Evolutionary conservation across 2,329 filamentous ascomycete genomes (phyloP).

Genomic region (Alternaria longipes): DNA sequence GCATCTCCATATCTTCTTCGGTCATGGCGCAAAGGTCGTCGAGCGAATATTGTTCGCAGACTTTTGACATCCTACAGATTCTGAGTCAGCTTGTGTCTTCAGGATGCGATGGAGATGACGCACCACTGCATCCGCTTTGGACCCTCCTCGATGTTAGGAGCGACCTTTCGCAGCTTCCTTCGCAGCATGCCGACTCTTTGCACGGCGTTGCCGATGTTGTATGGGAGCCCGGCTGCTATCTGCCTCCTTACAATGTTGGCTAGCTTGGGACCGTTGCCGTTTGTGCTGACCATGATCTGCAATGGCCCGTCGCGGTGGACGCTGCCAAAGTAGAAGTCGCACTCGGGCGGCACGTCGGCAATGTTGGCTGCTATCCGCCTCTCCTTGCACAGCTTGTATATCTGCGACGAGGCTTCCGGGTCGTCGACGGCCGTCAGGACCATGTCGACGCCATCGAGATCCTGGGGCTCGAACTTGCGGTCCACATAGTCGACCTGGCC

Average conservation of each 20-base stretch:
- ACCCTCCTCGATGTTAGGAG: slow-evolving; percentile 75
- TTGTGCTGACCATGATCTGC: slow-evolving; percentile 99
- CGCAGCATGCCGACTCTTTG: slow-evolving; percentile 82
- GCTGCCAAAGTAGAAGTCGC: slow-evolving; percentile 98
- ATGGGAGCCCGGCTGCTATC: slow-evolving; percentile 79
- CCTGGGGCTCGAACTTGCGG: slow-evolving; percentile 83
- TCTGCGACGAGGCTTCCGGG: slow-evolving; percentile 83
- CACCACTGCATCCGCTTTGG: slow-evolving; percentile 91
- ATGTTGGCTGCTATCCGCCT: slow-evolving; percentile 89
- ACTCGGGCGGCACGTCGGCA: slow-evolving; percentile 94
- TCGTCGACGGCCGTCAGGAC: slow-evolving; percentile 94
- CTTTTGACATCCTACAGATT: slow-evolving; percentile 79
- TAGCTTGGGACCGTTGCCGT: slow-evolving; percentile 91
- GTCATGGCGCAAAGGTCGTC: slow-evolving; percentile 85
- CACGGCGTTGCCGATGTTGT: slow-evolving; percentile 85
- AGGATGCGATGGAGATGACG: neutral
- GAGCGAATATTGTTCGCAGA: slow-evolving; percentile 86
- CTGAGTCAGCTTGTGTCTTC: slow-evolving; percentile 38
- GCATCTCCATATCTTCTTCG: slow-evolving; percentile 80
- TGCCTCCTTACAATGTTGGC: slow-evolving; percentile 85
- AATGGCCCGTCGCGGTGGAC: slow-evolving; percentile 93
- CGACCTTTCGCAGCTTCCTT: slow-evolving; percentile 78
- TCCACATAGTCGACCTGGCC: slow-evolving; percentile 82
- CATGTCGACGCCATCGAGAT: slow-evolving; percentile 84
- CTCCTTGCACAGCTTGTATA: slow-evolving; percentile 94